These are phyloP conservation scores for Chaetomium olivaceum DNA, from an alignment of 2,329 filamentous ascomycete genomes.

Conservation along the genomic window DNA sequence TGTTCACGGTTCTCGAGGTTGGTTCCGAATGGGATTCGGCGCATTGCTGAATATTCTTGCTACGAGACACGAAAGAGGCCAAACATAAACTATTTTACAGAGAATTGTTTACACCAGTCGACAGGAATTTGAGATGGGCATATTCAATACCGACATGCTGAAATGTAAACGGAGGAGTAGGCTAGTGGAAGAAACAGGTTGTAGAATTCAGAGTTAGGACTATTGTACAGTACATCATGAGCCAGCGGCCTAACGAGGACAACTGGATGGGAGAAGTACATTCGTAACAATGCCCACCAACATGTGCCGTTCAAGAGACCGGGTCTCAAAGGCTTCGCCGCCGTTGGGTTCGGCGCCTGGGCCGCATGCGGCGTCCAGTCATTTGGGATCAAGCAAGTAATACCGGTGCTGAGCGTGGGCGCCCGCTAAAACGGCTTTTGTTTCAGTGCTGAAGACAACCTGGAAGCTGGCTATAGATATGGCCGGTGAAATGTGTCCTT, in stretches of 20 bases:
- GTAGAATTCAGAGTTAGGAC: not conserved
- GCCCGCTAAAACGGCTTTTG: not conserved
- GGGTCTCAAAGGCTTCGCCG: not conserved
- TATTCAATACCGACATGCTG: not conserved
- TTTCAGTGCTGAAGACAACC: not conserved
- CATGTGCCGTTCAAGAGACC: not conserved
- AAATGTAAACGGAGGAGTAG: not conserved
- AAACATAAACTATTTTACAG: not conserved
- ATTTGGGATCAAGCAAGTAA: not conserved
- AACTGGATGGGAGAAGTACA: not conserved
- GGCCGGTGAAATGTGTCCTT: slow-evolving; percentile 25
- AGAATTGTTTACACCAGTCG: not conserved
- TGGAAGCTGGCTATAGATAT: not conserved
- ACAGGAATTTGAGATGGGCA: not conserved
- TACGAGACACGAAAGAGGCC: not conserved
- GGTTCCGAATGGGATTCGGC: not conserved
- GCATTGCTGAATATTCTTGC: not conserved
- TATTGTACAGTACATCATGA: not conserved
- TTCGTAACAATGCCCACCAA: not conserved
- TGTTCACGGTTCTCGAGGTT: not conserved
- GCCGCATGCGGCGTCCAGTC: slow-evolving; percentile 7
- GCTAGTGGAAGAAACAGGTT: not conserved
- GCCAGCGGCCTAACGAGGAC: not conserved
- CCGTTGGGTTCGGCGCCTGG: not conserved
- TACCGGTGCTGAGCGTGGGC: not conserved